These are phyloP conservation scores for Cyclotella cryptica DNA, from an alignment of 108 stramenopile species.

Conservation along the genomic window DNA sequence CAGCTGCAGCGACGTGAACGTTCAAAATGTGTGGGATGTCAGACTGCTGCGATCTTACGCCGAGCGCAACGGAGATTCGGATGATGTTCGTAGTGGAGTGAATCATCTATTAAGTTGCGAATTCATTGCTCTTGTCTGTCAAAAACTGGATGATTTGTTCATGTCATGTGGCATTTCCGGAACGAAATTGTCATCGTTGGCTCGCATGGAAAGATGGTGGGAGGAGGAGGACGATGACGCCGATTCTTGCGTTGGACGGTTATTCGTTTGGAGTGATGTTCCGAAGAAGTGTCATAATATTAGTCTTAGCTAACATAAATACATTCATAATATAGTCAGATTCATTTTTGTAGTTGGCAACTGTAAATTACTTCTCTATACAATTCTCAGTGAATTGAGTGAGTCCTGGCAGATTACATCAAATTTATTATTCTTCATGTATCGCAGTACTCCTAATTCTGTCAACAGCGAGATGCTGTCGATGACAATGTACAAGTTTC, in stretches of 20 bases:
- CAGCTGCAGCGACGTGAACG: conserved; percentile 7
- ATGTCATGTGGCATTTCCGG: not conserved
- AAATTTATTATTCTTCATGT: too few relatives aligned
- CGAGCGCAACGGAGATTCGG: conserved; percentile 13
- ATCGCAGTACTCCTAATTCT: too few relatives aligned
- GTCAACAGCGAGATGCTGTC: too few relatives aligned
- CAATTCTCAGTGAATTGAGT: too few relatives aligned
- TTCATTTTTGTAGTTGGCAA: not conserved
- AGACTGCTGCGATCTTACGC: conserved; percentile 44
- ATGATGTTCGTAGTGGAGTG: too few relatives aligned
- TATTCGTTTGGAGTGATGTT: conserved; percentile 7
- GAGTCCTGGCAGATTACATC: too few relatives aligned
- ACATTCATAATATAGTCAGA: not conserved
- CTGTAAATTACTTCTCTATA: too few relatives aligned
- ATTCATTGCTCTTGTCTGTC: conserved; percentile 19
- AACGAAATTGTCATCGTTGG: not conserved
- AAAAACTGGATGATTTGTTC: conserved; percentile 18
- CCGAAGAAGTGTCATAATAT: not conserved
- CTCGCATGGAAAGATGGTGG: not conserved
- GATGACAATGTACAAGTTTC: too few relatives aligned
- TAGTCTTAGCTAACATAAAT: not conserved
- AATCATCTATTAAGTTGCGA: conserved; percentile 4
- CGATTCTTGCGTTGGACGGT: not conserved
- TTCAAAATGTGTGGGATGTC: conserved; percentile 52
- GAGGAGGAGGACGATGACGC: not conserved